Percentiles rank a stretch among this genome's conserved stretches.
phyloP scores from a whole-genome alignment of 2,329 filamentous ascomycete genomes.

The Xylaria sp. region DNA sequence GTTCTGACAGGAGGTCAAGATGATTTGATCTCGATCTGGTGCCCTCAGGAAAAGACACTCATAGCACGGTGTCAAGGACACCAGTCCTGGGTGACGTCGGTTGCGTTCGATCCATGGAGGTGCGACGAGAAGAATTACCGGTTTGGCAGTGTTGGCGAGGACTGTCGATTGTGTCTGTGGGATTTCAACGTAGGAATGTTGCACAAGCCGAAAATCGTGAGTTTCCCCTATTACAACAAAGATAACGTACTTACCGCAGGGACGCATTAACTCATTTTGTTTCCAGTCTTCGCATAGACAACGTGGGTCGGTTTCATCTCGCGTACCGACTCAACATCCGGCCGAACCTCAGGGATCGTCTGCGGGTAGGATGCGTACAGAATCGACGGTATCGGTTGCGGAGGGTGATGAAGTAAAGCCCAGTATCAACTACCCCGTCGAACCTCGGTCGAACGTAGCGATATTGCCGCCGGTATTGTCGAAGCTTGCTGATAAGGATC shows the following conservation, averaged over 20 bases:
- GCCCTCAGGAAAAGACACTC: constrained; percentile 72
- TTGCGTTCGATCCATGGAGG: constrained; percentile 94
- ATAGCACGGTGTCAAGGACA: constrained; percentile 93
- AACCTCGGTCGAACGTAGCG: constrained; percentile 76
- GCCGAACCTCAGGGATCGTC: constrained; percentile 57
- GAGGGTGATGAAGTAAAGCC: constrained; percentile 48
- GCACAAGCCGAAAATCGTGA: constrained; percentile 77
- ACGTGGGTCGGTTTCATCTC: constrained; percentile 49
- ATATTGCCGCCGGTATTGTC: constrained; percentile 88
- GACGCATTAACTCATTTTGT: not conserved
- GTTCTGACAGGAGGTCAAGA: constrained; percentile 93
- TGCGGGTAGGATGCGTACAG: constrained; percentile 59
- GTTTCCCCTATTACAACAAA: constrained; percentile 33
- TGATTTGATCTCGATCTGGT: constrained; percentile 95
- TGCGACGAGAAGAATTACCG: constrained; percentile 94
- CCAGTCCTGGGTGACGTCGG: constrained; percentile 88
- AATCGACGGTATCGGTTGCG: constrained; percentile 57
- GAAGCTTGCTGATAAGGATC: constrained; percentile 80
- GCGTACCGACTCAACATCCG: constrained; percentile 45
- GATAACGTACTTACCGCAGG: not conserved
- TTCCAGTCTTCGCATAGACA: constrained; percentile 50
- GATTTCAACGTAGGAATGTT: constrained; percentile 98
- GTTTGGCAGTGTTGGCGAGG: constrained; percentile 93
- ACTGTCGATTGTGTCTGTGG: constrained; percentile 86
- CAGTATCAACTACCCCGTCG: constrained; percentile 70